Percentiles rank a stretch among this genome's conserved stretches.
phyloP scores from a whole-genome alignment of 2,329 filamentous ascomycete genomes.

The Pseudogymnoascus sp. region DNA sequence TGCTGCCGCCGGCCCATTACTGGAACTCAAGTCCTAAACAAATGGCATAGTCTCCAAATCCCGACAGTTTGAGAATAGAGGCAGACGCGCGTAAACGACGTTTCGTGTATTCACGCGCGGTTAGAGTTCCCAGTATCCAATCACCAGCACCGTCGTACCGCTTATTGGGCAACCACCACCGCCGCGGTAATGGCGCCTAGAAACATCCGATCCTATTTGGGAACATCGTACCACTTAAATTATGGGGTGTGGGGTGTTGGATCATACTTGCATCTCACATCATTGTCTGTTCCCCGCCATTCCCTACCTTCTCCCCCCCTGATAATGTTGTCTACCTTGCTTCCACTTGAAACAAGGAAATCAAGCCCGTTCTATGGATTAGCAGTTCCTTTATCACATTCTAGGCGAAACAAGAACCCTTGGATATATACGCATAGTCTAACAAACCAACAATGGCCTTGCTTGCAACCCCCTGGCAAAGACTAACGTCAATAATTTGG shows the following conservation, averaged over 20 bases:
- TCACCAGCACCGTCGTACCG: not conserved
- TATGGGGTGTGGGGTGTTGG: not conserved
- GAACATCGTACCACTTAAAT: not conserved
- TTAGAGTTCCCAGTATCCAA: not conserved
- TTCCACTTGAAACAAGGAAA: not conserved
- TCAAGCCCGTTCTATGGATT: not conserved
- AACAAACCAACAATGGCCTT: slow-evolving; percentile 9
- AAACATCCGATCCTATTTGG: not conserved
- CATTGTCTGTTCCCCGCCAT: not conserved
- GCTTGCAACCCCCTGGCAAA: slow-evolving; percentile 4
- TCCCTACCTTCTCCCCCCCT: not conserved
- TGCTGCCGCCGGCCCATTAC: not conserved
- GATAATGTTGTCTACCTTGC: not conserved
- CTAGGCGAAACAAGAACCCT: not conserved
- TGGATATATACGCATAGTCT: not conserved
- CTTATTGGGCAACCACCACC: not conserved
- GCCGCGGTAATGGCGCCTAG: not conserved
- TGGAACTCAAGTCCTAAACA: not conserved
- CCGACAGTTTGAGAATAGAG: not conserved
- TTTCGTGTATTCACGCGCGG: not conserved
- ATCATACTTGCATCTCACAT: not conserved
- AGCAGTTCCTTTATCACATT: not conserved
- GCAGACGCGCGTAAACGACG: not conserved
- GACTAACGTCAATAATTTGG: slow-evolving; percentile 9
- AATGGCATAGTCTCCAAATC: not conserved